Base-by-base conservation (phyloP, 768 basidiomycete genomes). In the Russula sp. region DNA sequence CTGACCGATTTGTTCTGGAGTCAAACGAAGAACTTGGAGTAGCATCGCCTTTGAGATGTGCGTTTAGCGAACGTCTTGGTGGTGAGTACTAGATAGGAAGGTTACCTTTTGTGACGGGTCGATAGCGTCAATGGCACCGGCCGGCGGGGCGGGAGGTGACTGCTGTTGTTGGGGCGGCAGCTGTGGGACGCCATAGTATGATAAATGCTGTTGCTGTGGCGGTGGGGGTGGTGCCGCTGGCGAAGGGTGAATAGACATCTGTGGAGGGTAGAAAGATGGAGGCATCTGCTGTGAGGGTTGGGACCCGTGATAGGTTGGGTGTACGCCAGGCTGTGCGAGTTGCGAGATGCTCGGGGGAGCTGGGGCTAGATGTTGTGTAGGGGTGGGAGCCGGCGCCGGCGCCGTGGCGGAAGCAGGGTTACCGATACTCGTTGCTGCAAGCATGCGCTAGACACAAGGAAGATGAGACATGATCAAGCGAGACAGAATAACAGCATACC, bases 21-120 rank as follows among this genome's bases (percentile, higher is more conserved):
- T 87, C 71, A 98, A 73, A 64, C 79, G 82, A 37, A 98, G 76
- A 0, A 98, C 94, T 76, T 94, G 93, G 74, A 92, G 80, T 57
- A 97, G 72, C 86, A 96, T 89, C 39, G 82, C 80, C 90, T 89
- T 68, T 56, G 55, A 44, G n/a, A 55, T 55, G 37, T 51, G 13
- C 54, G 3, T 6, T 40, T 64, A 40, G 37, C 6, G 40, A 16
- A 22, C 6, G n/a, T 40, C 8, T 10, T 13, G 20, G 40, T 39
- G 55, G 35, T 55, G 59, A 5, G 44, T 61, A 32, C 65, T 57
- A 58, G 66, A 51, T 48, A n/a, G 40, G 53, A 16, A 48, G 20
- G 37, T 40, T 40, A 68, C 66, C 61, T 60, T 68, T n/a, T 68
- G 67, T 37, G 65, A 62, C 6, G 67, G 65, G 31, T 66, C 65